Base-by-base conservation (phyloP, 2,329 filamentous ascomycete genomes). In the Colletotrichum salicis region DNA sequence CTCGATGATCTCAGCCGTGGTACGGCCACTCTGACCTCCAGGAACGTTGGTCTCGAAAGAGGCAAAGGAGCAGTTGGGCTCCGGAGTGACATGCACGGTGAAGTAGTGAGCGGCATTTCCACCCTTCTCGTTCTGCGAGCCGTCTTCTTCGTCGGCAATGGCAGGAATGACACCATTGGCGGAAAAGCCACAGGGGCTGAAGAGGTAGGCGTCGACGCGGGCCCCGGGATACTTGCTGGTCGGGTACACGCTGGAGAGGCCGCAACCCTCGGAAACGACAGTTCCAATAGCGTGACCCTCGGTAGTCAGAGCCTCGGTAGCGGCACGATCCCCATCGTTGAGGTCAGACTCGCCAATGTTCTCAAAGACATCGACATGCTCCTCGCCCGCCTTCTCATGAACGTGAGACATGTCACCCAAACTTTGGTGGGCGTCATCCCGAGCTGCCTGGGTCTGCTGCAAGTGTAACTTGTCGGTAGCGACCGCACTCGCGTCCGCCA, bases 1-100 rank as follows among this genome's bases (percentile, higher is more conserved):
- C 82, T 97, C 91, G 73, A 99, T 93, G 72, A 98, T 92, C 75
- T 97, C 96, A 31, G 91, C 91, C 0, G 96, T 98, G 80, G 95
- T 93, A 74, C 95, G 93, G 19, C 95, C 95, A 68, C 90, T 94
- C 84, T 97, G 94, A 5, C 91, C 92, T 31, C 94, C 93, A 1
- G 96, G 96, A 4, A 99, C 96, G 77, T 98, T 99, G 76, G 96
- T 98, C 86, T 99, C 96, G 80, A 99, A 99, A 2, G 95, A 98
- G 45, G 96, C 96, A 81, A 97, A 99, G 5, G 95, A 98, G 86
- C 96, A 99, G 78, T 97, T 91, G 15, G 96, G 94, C 86, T 99
- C 96, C 0, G 96, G 96, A 0, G 96, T 99, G 75, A 99, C 96
- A 80, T 99, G 96, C 29, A 99, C 96, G 1, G 96, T 99, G 84